phyloP scores from a whole-genome alignment of 2,329 filamentous ascomycete species.

The Alternaria longipes region DNA sequence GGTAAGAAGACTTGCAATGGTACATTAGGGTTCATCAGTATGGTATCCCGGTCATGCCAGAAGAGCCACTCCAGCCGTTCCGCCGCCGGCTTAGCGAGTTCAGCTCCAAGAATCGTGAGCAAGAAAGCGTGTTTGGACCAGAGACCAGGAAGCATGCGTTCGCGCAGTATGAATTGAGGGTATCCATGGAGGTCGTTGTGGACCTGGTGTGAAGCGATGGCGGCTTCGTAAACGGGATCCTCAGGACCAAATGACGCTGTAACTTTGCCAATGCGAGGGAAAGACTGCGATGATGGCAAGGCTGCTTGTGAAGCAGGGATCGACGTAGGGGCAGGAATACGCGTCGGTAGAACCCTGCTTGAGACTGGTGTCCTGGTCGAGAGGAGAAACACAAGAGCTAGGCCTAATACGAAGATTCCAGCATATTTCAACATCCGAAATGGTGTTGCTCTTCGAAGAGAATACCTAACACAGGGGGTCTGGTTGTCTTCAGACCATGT shows the following conservation, averaged over 20 bases:
- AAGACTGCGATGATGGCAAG: neutral
- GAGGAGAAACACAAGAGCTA: neutral
- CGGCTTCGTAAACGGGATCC: conserved; percentile 10
- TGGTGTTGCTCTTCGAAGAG: neutral
- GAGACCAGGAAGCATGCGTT: conserved; percentile 12
- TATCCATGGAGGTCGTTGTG: conserved; percentile 11
- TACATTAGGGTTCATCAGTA: conserved; percentile 11
- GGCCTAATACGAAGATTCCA: neutral
- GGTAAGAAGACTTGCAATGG: conserved; percentile 11
- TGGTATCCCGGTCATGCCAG: conserved; percentile 15
- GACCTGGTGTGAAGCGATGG: conserved; percentile 6
- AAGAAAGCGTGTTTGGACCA: conserved; percentile 16
- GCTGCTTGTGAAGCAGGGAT: neutral
- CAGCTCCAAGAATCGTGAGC: conserved; percentile 7
- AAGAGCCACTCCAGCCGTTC: conserved; percentile 9
- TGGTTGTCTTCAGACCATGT: neutral
- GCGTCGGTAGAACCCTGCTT: neutral
- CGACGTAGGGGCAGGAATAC: neutral
- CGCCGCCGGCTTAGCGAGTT: conserved; percentile 8
- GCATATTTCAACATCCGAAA: neutral
- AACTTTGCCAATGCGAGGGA: conserved; percentile 10
- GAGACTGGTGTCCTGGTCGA: neutral
- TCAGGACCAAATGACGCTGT: conserved; percentile 10
- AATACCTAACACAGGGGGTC: neutral
- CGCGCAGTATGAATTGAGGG: conserved; percentile 8